phyloP scores from a whole-genome alignment of 1,139 yeast species.

The Geotrichum carabidarum region DNA sequence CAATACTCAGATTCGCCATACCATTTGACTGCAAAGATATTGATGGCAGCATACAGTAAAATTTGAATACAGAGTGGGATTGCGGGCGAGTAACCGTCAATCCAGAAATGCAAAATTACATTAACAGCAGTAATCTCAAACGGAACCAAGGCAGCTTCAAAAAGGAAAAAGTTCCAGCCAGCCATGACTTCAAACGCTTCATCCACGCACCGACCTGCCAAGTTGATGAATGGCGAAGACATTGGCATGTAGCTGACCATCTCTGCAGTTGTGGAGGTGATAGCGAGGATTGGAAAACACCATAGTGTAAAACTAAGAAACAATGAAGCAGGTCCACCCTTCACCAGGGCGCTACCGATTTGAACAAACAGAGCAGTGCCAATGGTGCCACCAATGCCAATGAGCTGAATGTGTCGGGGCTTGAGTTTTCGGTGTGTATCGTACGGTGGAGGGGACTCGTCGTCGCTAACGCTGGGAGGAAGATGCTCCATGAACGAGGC shows the following conservation, averaged over 20 bases:
- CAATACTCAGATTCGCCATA: constrained; percentile 82
- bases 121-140: constrained; percentile 79
- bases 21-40: constrained; percentile 63
- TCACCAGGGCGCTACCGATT: constrained; percentile 60
- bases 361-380: constrained; percentile 78
- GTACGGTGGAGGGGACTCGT: constrained; percentile 8
- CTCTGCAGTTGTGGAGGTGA: constrained; percentile 72
- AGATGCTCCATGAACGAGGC: neutral
- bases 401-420: constrained; percentile 54
- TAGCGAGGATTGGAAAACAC: constrained; percentile 57
- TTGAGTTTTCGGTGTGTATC: constrained; percentile 29
- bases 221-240: constrained; percentile 56
- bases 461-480: constrained; percentile 4
- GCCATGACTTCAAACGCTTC: constrained; percentile 74
- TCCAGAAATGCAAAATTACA: constrained; percentile 73
- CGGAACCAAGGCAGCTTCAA: constrained; percentile 72
- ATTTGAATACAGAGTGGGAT: constrained; percentile 50
- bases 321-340: constrained; percentile 75
- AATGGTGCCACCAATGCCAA: constrained; percentile 80
- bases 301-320: constrained; percentile 59
- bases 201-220: constrained; percentile 55
- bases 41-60: constrained; percentile 55
- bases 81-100: constrained; percentile 46
- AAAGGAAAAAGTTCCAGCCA: constrained; percentile 74
- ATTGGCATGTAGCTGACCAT: constrained; percentile 78